Base-by-base conservation (phyloP, 2,329 filamentous ascomycete genomes). In the Alternaria solani region DNA sequence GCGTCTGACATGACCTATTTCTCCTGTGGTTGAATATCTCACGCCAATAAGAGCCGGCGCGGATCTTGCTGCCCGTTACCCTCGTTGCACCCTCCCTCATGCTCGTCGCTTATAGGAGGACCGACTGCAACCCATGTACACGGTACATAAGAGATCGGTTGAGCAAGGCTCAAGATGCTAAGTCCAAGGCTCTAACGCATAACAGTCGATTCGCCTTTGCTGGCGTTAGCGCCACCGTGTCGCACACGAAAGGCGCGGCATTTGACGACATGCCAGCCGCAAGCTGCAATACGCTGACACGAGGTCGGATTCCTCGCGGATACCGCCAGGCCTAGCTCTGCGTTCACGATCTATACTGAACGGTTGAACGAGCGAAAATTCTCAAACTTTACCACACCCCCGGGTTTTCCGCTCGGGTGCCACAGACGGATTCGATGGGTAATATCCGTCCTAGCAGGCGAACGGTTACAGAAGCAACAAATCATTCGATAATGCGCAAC, bases 101-200 rank as follows among this genome's bases (percentile, higher is more conserved):
- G 12, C 41, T 46, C 34, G 14, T 53, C 55, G 49, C 48, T 46
- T 39, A 53, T 18, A 36, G 32, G 43, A 34, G 34, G 54, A 48
- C 42, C 54, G 36, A 41, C 18, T 51, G 7, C 12, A 41, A 18
- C 14, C 54, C 52, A 26, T 47, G 43, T 26, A 48, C 25, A 38
- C 43, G 42, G 32, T 36, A 38, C 42, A 38, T 32, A 25, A 25
- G 32, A 34, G 42, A 36, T 38, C 42, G 23, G 42, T 48, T 47
- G 52, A 30, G 47, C 16, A 47, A 25, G 32, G 52, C 42, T 7
- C 28, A 26, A 23, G 30, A 44, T 55, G 51, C 57, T 32, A 55
- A 55, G 43, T 25, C 46, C 39, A 46, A 28, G 14, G 16, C 20
- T 7, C 57, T 51, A 56, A 59, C 52, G 46, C 30, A 25, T 42